A percentile compares a stretch with the other conserved stretches of the same genome.
phyloP scores from a whole-genome alignment of 768 basidiomycete species.

The Lactarius hengduanensis region DNA sequence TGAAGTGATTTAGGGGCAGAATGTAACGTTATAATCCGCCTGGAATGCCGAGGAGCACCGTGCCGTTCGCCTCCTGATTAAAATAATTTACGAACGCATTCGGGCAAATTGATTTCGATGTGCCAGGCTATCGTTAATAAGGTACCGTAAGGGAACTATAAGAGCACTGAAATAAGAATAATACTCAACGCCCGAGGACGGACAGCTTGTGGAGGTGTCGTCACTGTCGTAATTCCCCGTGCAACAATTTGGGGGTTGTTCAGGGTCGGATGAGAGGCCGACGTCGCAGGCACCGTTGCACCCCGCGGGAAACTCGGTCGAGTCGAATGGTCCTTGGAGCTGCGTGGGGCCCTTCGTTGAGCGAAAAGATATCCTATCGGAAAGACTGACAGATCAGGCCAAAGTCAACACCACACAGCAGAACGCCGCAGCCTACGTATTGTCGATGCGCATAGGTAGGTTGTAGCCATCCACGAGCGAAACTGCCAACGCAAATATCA shows the following conservation, averaged over 20 bases:
- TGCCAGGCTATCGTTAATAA: neutral
- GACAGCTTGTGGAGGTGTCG: constrained; percentile 56
- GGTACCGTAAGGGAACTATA: neutral
- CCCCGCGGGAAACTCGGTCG: constrained; percentile 40
- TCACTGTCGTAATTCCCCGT: constrained; percentile 52
- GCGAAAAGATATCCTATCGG: neutral
- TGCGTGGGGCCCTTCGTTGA: constrained; percentile 34
- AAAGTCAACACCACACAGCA: constrained; percentile 39
- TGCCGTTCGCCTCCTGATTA: constrained; percentile 44
- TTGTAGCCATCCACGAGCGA: constrained; percentile 38
- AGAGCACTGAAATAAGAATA: constrained; percentile 30
- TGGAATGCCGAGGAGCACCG: constrained; percentile 37
- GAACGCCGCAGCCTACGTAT: constrained; percentile 36
- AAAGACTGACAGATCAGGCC: constrained; percentile 35
- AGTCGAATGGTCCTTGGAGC: constrained; percentile 39
- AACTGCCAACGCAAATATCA: constrained; percentile 30
- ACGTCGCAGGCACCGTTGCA: constrained; percentile 46
- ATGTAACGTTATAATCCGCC: constrained; percentile 46
- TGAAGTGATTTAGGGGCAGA: constrained; percentile 38
- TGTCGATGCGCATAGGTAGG: constrained; percentile 38
- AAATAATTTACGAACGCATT: constrained; percentile 51
- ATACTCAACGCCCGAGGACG: constrained; percentile 43
- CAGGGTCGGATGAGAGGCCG: constrained; percentile 39
- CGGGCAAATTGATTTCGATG: constrained; percentile 42
- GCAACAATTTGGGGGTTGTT: constrained; percentile 67